Percentiles rank a stretch among this genome's conserved stretches.
Evolutionary conservation across 768 basidiomycete species (phyloP).

Genomic region (Mrakia gelida): DNA sequence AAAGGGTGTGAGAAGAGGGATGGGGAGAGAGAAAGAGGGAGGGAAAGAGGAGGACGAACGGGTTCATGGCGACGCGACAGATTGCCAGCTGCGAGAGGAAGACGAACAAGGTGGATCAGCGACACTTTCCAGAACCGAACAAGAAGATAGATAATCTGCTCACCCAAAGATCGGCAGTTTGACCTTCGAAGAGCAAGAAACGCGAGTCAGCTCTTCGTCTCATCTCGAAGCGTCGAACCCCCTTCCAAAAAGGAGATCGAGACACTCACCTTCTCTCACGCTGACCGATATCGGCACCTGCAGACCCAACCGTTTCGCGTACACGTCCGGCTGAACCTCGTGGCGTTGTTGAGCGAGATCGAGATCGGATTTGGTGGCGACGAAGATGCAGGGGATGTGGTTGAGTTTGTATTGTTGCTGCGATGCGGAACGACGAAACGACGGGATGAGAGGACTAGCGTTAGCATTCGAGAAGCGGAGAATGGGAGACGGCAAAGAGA

Average conservation of each 20-base stretch:
- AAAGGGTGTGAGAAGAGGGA: not conserved
- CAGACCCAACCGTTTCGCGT: conserved; percentile 81
- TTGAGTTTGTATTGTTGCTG: conserved; percentile 97
- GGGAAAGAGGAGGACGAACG: conserved; percentile 17
- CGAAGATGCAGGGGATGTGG: conserved; percentile 90
- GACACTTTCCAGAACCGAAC: no score
- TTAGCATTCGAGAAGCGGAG: not conserved
- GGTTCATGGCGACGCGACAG: conserved; percentile 30
- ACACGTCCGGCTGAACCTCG: conserved; percentile 97
- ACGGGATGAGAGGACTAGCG: not conserved
- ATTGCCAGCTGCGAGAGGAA: conserved; percentile 22
- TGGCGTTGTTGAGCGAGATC: conserved; percentile 96
- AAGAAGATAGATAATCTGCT: not conserved
- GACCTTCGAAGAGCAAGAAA: conserved; percentile 6
- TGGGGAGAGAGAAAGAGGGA: not conserved
- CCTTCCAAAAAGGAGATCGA: conserved; percentile 38
- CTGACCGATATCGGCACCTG: conserved; percentile 93
- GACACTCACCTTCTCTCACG: conserved; percentile 69
- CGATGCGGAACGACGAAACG: not conserved
- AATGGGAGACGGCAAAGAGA: no score
- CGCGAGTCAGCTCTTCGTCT: not conserved
- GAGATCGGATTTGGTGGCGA: conserved; percentile 97
- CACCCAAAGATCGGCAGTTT: conserved; percentile 33
- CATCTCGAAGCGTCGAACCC: no score
- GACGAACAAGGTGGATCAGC: not conserved